Evolutionary conservation across 2,329 filamentous ascomycete genomes (phyloP), one percentile per base, ranked within the genome.

Genomic region (Colletotrichum sp.): DNA sequence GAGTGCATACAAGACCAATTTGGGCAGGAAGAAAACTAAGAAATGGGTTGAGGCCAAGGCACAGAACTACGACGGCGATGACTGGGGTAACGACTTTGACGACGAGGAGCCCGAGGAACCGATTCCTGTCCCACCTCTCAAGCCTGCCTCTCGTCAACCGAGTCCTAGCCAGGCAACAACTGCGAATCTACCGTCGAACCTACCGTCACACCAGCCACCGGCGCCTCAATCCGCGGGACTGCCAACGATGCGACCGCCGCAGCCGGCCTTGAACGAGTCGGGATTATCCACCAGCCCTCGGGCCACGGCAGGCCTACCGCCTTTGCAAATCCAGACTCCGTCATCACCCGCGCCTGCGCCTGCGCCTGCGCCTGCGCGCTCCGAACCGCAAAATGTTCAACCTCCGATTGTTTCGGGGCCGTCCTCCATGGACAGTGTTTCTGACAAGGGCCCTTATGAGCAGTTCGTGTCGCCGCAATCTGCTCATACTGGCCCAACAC

Each of bases 31-130:
- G 72, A 98, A 98, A 87, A 98, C 96, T 71, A 94, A 93, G 85
- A 98, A 98, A 90, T 99, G 96, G 96, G 94, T 96, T 48, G 94
- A 98, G 81, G 96, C 96, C 43, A 96, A 96, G 84, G 90, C 92
- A 74, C 93, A 94, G 80, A 94, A 92, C 82, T 99, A 99, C 82
- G 96, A 96, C 81, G 96, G 96, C 78, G 96, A 98, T 80, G 96
- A 98, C 82, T 98, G 96, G 96, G 96, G 95, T 43, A 94, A 89
- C 72, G 92, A 93, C 43, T 90, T 89, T 48, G 43, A 48, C 6
- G 86, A 92, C 70, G 90, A 91, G 55, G 89, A 90, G 43, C 80
- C 82, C 9, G 85, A 87, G 57, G 83, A 86, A 39, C 84, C 85
- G 30, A 84, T 86, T 66, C 85, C 87, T 36, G 80, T 79, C 39